phyloP scores from a whole-genome alignment of 192 early-diverging fungal species.

The Backusella sp. region DNA sequence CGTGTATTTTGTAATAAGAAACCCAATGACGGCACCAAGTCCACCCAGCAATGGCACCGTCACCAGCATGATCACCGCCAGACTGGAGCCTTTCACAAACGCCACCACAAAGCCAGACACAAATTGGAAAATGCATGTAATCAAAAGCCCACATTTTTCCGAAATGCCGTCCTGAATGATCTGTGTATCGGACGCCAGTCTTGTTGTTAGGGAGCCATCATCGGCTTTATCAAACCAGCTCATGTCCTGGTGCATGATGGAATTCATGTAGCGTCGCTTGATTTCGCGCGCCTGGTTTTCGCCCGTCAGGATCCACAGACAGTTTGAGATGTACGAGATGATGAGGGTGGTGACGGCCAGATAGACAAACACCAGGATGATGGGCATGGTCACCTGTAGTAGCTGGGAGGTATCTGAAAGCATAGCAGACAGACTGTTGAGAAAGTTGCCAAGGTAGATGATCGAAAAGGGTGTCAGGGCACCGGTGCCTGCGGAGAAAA shows the following conservation, averaged over 20 bases:
- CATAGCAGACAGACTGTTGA: conserved; percentile 12
- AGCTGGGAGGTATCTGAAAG: conserved; percentile 5
- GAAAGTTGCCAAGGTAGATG: conserved; percentile 29
- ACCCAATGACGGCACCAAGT: conserved; percentile 21
- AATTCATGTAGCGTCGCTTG: conserved; percentile 64
- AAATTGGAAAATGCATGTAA: conserved; percentile 64
- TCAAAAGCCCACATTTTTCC: conserved; percentile 75
- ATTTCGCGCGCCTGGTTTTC: conserved; percentile 63
- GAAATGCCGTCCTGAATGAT: conserved; percentile 84
- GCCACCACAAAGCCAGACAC: conserved; percentile 72
- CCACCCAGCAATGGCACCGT: conserved; percentile 69
- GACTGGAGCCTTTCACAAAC: conserved; percentile 68
- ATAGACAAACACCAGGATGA: conserved; percentile 47
- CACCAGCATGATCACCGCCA: conserved; percentile 51
- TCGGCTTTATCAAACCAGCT: conserved; percentile 78
- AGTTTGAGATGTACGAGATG: conserved; percentile 57
- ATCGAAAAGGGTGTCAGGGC: conserved; percentile 27
- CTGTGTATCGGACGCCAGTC: conserved; percentile 81
- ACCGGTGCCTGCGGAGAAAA: conserved; percentile 24
- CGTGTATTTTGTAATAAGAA: conserved; percentile 43
- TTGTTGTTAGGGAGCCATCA: conserved; percentile 81
- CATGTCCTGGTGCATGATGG: conserved; percentile 82
- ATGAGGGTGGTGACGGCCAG: conserved; percentile 55
- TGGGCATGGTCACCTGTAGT: conserved; percentile 12
- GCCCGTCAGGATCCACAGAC: conserved; percentile 48